phyloP scores from a whole-genome alignment of 352 stramenopile genomes.

The Pythium angustatum region DNA sequence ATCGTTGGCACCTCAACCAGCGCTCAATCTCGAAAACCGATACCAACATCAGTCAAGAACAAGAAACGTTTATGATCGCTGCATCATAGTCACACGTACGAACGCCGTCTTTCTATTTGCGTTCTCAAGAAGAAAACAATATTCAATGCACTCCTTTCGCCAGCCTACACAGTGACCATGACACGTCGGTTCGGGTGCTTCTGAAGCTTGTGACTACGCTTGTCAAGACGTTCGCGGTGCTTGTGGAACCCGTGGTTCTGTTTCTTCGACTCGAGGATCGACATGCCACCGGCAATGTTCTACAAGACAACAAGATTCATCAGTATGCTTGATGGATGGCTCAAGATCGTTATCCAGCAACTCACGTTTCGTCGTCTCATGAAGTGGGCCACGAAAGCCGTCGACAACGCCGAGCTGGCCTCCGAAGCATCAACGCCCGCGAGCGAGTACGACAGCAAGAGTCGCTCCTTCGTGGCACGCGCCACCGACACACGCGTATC shows the following conservation, averaged over 20 bases:
- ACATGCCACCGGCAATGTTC: constrained; percentile 80
- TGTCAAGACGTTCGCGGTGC: constrained; percentile 77
- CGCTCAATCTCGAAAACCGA: too few species aligned
- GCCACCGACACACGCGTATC: constrained; percentile 75
- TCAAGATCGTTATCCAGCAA: constrained; percentile 1
- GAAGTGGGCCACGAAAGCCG: constrained; percentile 80
- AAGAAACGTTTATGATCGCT: constrained; percentile 25
- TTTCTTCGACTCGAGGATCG: constrained; percentile 61
- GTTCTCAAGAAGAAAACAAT: constrained; percentile 23
- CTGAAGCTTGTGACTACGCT: constrained; percentile 85
- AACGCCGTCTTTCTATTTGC: constrained; percentile 14
- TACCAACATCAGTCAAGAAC: constrained; percentile 21
- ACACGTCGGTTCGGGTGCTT: constrained; percentile 75
- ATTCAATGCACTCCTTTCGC: constrained; percentile 9
- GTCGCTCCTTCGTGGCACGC: constrained; percentile 73
- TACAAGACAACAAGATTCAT: constrained; percentile 18
- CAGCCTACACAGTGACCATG: constrained; percentile 77
- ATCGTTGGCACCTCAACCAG: too few species aligned
- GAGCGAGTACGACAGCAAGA: constrained; percentile 74
- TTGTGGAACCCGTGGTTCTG: constrained; percentile 81
- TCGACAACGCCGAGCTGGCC: constrained; percentile 69
- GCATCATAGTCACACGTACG: background rate
- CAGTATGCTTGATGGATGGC: background rate
- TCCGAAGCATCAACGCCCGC: constrained; percentile 61
- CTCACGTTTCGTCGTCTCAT: constrained; percentile 73